Evolutionary conservation across 805 yeast genomes (phyloP), one percentile per base, ranked within the genome.

Genomic region (Henningerozyma blattae): DNA sequence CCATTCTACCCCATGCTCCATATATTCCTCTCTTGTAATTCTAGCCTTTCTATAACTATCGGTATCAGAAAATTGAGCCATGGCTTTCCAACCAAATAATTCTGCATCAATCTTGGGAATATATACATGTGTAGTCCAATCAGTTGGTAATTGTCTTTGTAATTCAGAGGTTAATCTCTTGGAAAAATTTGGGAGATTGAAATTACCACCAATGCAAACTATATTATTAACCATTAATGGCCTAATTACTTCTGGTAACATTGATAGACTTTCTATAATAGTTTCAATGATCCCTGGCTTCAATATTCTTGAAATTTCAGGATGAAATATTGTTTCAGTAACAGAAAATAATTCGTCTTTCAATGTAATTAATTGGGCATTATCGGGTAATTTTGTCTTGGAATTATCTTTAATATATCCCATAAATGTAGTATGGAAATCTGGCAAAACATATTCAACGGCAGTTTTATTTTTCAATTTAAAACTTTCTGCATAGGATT

Each of bases 261-360:
- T 61, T 47, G 70, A 64, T 4, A 91, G 63, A 19, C 82, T 63
- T 39, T 83, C 85, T 28, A 77, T 70, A 2, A 84, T 70, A 0
- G 80, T 65, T 38, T 75, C 80, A 0, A 79, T 69, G 15, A 93
- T 56, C 12, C 95, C 96, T 0, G 89, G 75, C 44, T 86, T 77
- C 43, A 77, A 70, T 22, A 89, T 62, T 12, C 83, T 85, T 1
- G 82, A 67, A 35, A 83, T 75, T 39, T 76, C 82, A 0, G 99
- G 98, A 45, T 79, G 86, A 55, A 84, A 87, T 24, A 82, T 62
- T 1, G 83, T 64, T 50, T 91, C 99, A 0, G 97, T 95, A 2
- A 82, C 72, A 2, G 83, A 68, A 56, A 91, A 89, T 36, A 95
- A 59, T 55, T 91, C 99, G 54, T 89, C 96, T 18, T 65, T 67